Base-by-base conservation (phyloP, 2,329 filamentous ascomycete species). In the Penicillium sp. region DNA sequence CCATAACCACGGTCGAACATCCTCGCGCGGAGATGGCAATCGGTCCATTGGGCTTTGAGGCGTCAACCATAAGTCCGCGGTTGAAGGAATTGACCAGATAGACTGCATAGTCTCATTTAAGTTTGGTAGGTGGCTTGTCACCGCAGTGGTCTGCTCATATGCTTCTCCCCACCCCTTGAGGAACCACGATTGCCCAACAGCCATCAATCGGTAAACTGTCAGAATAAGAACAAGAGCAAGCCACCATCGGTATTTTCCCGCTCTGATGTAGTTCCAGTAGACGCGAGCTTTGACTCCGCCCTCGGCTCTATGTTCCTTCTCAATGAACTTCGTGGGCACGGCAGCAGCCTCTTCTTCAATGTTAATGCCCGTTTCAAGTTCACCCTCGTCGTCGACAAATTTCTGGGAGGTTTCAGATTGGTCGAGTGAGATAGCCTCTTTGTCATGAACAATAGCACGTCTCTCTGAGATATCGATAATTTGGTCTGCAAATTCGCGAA, bases 91-190 rank as follows among this genome's bases (percentile, higher is more conserved):
- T 8, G 49, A 32, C 48, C 45, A 54, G 27, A 39, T 27, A 2
- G 52, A 36, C 7, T 48, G 43, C 10, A 49, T 29, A 11, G 54
- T 57, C 6, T 54, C 50, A 21, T 58, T 60, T 31, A 53, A 55
- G 14, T 53, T 46, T 8, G 59, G 56, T 5, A 47, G 4, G 6
- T 49, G 58, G 48, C 45, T 68, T 7, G 67, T 51, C 14, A 63
- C 24, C 2, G 68, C 48, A 34, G 60, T 47, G 13, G 61, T 59
- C 38, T 67, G 66, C 34, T 71, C 67, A 70, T 92, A 93, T 6
- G 86, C 85, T 68, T 95, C 90, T 29, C 90, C 90, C 91, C 92
- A 96, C 24, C 87, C 82, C 69, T 96, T 95, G 50, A 96, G 80
- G 43, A 94, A 92, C 83, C 91, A 93, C 1, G 84, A 86, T 65